phyloP scores from a whole-genome alignment of 192 early-diverging fungal genomes.

The Entomortierella lignicola region DNA sequence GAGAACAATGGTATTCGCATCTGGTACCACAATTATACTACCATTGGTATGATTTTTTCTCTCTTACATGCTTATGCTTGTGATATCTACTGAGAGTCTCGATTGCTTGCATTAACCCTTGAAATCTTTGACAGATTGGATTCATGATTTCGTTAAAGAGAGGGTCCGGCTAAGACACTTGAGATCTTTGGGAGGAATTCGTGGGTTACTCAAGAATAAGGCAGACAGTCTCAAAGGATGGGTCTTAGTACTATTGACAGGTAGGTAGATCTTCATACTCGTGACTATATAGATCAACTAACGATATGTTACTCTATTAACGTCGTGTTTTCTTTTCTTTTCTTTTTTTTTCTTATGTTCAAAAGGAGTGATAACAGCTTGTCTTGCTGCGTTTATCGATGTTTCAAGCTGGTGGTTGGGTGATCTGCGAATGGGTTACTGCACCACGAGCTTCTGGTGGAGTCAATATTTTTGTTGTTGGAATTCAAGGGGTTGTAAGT shows the following conservation, averaged over 20 bases:
- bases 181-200: slow-evolving; percentile 63
- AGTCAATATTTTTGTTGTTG: slow-evolving; percentile 87
- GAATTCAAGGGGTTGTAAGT: slow-evolving; percentile 57
- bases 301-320: neutral
- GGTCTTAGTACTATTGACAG: slow-evolving; percentile 81
- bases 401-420: slow-evolving; percentile 84
- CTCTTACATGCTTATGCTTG: no score
- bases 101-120: no score
- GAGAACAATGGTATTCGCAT: slow-evolving; percentile 69
- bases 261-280: neutral
- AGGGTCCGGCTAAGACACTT: slow-evolving; percentile 72
- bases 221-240: slow-evolving; percentile 87
- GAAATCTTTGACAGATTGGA: slow-evolving; percentile 74
- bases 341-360: neutral
- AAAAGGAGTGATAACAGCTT: slow-evolving; percentile 60
- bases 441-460: slow-evolving; percentile 78
- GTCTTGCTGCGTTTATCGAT: slow-evolving; percentile 77
- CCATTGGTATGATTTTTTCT: slow-evolving; percentile 56
- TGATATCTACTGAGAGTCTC: no score
- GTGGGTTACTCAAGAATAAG: slow-evolving; percentile 67
- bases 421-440: slow-evolving; percentile 87
- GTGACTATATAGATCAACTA: neutral
- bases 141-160: slow-evolving; percentile 91
- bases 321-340: neutral
- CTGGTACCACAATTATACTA: slow-evolving; percentile 70